phyloP scores from a whole-genome alignment of 108 stramenopile genomes.

The Nannochloropsis gaditana region DNA sequence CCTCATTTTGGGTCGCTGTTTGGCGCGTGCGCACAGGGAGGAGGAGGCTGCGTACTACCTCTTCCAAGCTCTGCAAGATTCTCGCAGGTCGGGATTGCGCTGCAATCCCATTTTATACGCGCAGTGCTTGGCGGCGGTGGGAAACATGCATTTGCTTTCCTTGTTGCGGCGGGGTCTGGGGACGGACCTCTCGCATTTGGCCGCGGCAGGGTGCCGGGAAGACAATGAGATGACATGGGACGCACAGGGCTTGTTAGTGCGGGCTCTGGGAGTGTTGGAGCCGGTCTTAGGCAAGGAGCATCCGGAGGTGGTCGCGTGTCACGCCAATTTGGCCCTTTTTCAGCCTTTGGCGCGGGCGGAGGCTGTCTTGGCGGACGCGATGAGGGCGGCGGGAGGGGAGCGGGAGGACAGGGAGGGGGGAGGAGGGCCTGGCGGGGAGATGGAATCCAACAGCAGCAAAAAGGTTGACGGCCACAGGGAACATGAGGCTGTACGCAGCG shows the following conservation, averaged over 20 bases:
- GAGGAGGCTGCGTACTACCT: not conserved
- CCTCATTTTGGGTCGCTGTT: constrained; percentile 10
- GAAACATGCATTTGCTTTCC: not conserved
- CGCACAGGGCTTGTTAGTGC: not conserved
- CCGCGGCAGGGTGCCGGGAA: not conserved
- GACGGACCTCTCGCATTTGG: not conserved
- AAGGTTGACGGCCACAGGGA: too few species aligned
- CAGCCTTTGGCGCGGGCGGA: not conserved
- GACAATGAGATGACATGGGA: not conserved
- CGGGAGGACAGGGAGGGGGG: not conserved
- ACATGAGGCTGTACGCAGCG: not conserved
- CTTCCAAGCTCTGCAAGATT: constrained; percentile 9
- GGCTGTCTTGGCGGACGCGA: not conserved
- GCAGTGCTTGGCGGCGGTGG: not conserved
- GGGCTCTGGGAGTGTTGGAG: not conserved
- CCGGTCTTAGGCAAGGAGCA: not conserved
- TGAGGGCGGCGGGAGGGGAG: not conserved
- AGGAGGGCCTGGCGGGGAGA: not conserved
- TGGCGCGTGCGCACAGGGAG: not conserved
- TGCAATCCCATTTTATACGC: constrained; percentile 4
- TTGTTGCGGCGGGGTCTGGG: not conserved
- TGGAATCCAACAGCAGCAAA: not conserved
- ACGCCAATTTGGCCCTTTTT: not conserved
- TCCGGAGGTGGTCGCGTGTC: not conserved
- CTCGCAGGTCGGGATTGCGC: not conserved